These are phyloP conservation scores for Euclidium syriacum DNA, from an alignment of 345 rosid species.

Conservation along the genomic window DNA sequence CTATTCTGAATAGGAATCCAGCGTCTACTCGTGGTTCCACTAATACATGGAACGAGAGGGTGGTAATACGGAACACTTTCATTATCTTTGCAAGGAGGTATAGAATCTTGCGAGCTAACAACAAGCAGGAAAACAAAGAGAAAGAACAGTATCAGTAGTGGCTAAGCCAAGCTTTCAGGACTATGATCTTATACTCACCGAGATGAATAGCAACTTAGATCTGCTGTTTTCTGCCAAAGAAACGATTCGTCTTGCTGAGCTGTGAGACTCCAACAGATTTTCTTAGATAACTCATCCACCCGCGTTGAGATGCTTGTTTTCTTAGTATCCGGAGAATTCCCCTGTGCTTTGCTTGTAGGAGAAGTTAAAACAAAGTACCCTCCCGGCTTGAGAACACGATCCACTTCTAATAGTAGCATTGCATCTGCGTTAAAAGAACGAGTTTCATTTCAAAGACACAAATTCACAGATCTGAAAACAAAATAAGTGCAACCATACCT, in stretches of 20 bases:
- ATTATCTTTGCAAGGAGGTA: slow-evolving; percentile 69
- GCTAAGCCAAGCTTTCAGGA: too few relatives aligned
- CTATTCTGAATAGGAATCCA: slow-evolving; percentile 89
- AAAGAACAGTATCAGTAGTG: too few relatives aligned
- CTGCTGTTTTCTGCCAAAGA: slow-evolving; percentile 90
- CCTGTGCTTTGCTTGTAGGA: slow-evolving; percentile 56
- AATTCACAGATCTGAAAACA: background rate
- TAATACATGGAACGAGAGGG: slow-evolving; percentile 71
- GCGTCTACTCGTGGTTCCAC: slow-evolving; percentile 69
- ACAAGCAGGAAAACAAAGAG: background rate
- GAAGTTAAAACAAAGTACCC: slow-evolving; percentile 92
- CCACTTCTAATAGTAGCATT: slow-evolving; percentile 80
- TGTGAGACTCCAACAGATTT: slow-evolving; percentile 78
- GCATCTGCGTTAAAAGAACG: slow-evolving; percentile 68
- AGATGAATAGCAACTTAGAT: slow-evolving; percentile 53
- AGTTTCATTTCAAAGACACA: too few relatives aligned
- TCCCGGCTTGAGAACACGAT: slow-evolving; percentile 91
- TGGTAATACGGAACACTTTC: slow-evolving; percentile 68
- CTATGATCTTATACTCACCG: slow-evolving; percentile 41
- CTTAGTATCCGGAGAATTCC: slow-evolving; percentile 42
- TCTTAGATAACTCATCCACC: slow-evolving; percentile 57
- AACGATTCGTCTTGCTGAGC: slow-evolving; percentile 96
- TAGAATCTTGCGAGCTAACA: slow-evolving; percentile 45
- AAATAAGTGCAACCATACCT: slow-evolving; percentile 48
- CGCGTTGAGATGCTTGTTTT: slow-evolving; percentile 50